A percentile compares a stretch with the other conserved stretches of the same genome.
Evolutionary conservation across 2,329 filamentous ascomycete genomes (phyloP).

Genomic region (Fusarium tanahbumbuense): DNA sequence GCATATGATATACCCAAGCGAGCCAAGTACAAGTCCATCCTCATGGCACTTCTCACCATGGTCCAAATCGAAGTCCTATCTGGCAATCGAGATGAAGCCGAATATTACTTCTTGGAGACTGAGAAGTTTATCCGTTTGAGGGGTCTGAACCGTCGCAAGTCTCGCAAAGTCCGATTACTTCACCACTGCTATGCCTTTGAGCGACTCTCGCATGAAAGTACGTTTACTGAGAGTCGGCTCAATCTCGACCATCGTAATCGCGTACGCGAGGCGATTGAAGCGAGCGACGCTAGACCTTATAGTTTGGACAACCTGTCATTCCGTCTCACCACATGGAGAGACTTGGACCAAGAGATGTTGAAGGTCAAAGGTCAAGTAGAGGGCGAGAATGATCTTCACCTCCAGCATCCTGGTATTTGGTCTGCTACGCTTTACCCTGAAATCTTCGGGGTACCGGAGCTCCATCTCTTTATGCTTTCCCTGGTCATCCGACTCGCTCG

Average conservation of each 20-base stretch:
- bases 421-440: slow-evolving; percentile 33
- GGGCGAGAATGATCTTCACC: slow-evolving; percentile 36
- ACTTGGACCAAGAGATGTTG: slow-evolving; percentile 29
- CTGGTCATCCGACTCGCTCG: slow-evolving; percentile 25
- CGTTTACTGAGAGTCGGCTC: slow-evolving; percentile 5
- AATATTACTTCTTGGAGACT: slow-evolving; percentile 36
- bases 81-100: slow-evolving; percentile 22
- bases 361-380: slow-evolving; percentile 22
- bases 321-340: slow-evolving; percentile 16
- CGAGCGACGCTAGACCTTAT: slow-evolving; percentile 16
- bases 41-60: slow-evolving; percentile 37
- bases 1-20: slow-evolving; percentile 30
- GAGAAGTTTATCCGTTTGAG: slow-evolving; percentile 33
- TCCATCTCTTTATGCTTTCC: slow-evolving; percentile 28
- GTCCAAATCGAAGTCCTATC: slow-evolving; percentile 23
- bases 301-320: slow-evolving; percentile 27
- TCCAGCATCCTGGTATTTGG: slow-evolving; percentile 31
- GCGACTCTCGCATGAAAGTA: slow-evolving; percentile 21
- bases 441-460: slow-evolving; percentile 33
- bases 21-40: slow-evolving; percentile 35
- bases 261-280: slow-evolving; percentile 29
- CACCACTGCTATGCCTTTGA: slow-evolving; percentile 38
- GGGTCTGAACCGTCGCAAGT: slow-evolving; percentile 28
- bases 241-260: slow-evolving; percentile 17
- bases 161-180: slow-evolving; percentile 23